Evolutionary conservation across 1,284 basidiomycete genomes (phyloP).

Genomic region (Gastroboletus turbinatus): DNA sequence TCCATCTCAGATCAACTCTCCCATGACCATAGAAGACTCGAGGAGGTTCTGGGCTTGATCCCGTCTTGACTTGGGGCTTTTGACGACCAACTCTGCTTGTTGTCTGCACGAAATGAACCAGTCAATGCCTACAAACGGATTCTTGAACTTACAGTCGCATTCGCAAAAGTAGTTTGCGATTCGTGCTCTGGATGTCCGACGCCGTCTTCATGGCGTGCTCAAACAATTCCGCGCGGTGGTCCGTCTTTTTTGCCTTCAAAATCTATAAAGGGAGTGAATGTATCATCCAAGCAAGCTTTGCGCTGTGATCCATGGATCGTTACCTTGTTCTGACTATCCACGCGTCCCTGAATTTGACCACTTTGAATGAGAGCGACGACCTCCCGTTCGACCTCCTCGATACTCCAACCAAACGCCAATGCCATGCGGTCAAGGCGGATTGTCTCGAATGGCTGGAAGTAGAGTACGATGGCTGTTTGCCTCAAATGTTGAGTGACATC

Average conservation of each 20-base stretch:
- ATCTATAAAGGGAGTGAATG: constrained; percentile 44
- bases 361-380: constrained; percentile 73
- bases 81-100: constrained; percentile 64
- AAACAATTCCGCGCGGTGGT: constrained; percentile 73
- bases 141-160: constrained; percentile 63
- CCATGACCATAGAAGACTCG: constrained; percentile 17
- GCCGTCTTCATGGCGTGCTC: constrained; percentile 72
- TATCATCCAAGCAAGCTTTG: neutral
- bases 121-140: constrained; percentile 2
- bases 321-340: constrained; percentile 82
- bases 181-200: constrained; percentile 64
- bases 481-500: constrained; percentile 62
- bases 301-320: constrained; percentile 1
- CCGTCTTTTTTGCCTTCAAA: constrained; percentile 69
- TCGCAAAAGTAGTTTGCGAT: constrained; percentile 72
- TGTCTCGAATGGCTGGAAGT: constrained; percentile 82
- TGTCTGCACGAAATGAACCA: constrained; percentile 44
- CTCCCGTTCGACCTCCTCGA: constrained; percentile 65
- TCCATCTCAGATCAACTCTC: constrained; percentile 14
- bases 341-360: constrained; percentile 73
- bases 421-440: constrained; percentile 82
- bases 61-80: constrained; percentile 40
- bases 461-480: constrained; percentile 74
- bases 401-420: constrained; percentile 77
- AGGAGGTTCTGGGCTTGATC: constrained; percentile 20